Percentiles rank a stretch among this genome's conserved stretches.
Evolutionary conservation across 2,329 filamentous ascomycete species (phyloP).

Genomic region (Colletotrichum sansevieriae): DNA sequence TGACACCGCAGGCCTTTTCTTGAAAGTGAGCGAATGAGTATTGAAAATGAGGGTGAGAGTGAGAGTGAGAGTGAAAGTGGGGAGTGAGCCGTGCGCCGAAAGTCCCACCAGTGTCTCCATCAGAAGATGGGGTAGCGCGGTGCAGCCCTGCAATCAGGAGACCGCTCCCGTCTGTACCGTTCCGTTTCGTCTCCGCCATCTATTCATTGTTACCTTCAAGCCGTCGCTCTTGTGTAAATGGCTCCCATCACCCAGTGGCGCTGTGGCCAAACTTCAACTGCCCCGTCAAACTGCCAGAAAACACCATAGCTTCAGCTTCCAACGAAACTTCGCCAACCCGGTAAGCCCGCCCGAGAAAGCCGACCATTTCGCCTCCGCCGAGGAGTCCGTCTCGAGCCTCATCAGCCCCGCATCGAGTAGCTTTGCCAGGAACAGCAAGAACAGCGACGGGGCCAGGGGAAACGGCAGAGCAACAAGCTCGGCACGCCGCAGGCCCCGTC

Average conservation of each 20-base stretch:
- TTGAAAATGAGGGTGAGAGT: background rate
- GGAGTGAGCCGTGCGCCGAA: slow-evolving; percentile 11
- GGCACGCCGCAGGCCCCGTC: background rate
- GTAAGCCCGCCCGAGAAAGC: background rate
- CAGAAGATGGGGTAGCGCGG: background rate
- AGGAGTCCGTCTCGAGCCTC: background rate
- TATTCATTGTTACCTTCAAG: background rate
- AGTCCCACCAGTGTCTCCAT: slow-evolving; percentile 11
- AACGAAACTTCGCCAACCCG: slow-evolving; percentile 4
- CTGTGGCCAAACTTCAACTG: no score
- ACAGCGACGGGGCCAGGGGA: slow-evolving; percentile 2
- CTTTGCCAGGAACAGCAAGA: background rate
- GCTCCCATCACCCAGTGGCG: background rate
- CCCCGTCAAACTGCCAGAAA: no score
- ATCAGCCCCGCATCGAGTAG: background rate
- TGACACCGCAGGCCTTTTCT: background rate
- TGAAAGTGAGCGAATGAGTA: background rate
- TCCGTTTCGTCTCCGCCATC: slow-evolving; percentile 13
- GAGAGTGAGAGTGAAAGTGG: background rate
- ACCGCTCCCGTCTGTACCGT: slow-evolving; percentile 5
- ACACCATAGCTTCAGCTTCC: background rate
- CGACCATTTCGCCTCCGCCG: background rate
- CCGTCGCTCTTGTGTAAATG: no score
- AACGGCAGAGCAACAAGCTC: slow-evolving; percentile 23
- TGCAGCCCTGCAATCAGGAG: slow-evolving; percentile 1